Evolutionary conservation across 2,329 filamentous ascomycete species (phyloP).

Genomic region (Verticillium tricorpus): DNA sequence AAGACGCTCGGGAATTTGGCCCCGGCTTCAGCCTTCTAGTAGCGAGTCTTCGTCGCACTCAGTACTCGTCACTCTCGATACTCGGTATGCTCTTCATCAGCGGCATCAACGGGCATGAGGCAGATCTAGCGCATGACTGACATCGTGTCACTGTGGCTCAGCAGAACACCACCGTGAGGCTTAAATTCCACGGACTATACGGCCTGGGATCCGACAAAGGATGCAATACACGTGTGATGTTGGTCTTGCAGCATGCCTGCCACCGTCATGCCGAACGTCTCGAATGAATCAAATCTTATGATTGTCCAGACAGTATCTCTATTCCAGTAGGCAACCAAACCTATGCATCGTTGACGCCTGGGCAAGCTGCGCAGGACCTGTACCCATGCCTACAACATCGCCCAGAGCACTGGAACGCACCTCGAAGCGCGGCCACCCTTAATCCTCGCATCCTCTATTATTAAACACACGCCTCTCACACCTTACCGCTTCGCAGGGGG

Average conservation of each 20-base stretch:
- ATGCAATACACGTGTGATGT: background rate
- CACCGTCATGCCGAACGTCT: background rate
- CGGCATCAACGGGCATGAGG: background rate
- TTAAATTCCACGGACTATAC: background rate
- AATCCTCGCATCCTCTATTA: background rate
- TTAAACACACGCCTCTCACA: slow-evolving; percentile 8
- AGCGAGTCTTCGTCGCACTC: background rate
- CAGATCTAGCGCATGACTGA: background rate
- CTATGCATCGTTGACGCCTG: too few relatives aligned
- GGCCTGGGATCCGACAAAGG: background rate
- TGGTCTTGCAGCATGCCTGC: background rate
- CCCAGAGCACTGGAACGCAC: too few relatives aligned
- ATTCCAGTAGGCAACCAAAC: background rate
- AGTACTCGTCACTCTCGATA: background rate
- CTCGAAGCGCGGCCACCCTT: too few relatives aligned
- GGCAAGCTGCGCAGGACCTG: too few relatives aligned
- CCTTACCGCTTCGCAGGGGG: slow-evolving; percentile 17
- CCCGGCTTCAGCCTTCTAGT: background rate
- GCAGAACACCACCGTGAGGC: background rate
- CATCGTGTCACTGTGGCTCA: background rate
- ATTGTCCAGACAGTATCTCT: background rate
- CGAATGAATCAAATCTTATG: too few relatives aligned
- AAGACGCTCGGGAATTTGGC: background rate
- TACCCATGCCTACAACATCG: too few relatives aligned
- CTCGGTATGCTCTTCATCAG: background rate